Conservation (phyloP, 2,329 filamentous ascomycete genomes). For the Penicillium psychrosexuale region DNA sequence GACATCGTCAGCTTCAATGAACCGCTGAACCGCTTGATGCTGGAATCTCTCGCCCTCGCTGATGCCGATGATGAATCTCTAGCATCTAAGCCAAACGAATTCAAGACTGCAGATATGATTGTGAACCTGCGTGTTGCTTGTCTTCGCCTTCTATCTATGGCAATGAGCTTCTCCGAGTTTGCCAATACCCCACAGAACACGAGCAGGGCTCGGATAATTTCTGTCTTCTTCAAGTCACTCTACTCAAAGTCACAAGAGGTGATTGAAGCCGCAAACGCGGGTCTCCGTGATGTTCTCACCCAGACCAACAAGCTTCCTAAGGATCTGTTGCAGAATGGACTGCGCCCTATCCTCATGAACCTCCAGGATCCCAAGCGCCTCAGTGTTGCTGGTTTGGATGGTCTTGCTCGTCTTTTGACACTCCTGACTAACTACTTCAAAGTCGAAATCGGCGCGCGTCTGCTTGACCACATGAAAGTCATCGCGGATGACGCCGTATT, state of each 20-base stretch:
- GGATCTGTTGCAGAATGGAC: constrained; percentile 87
- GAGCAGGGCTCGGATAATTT: constrained; percentile 68
- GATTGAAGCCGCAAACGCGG: constrained; percentile 88
- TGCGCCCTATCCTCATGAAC: constrained; percentile 93
- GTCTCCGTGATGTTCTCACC: constrained; percentile 79
- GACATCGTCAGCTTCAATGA: constrained; percentile 92
- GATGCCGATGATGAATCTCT: constrained; percentile 93
- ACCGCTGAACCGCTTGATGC: constrained; percentile 79
- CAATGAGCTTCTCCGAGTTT: constrained; percentile 91
- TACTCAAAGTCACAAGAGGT: constrained; percentile 92
- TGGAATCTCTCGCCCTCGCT: constrained; percentile 89
- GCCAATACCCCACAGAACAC: constrained; percentile 68
- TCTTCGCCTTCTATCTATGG: constrained; percentile 86
- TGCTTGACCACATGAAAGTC: constrained; percentile 91
- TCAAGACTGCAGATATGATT: constrained; percentile 92
- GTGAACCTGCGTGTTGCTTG: constrained; percentile 89
- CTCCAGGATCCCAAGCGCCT: constrained; percentile 90
- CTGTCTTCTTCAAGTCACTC: constrained; percentile 95
- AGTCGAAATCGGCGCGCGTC: constrained; percentile 87
- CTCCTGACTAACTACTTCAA: constrained; percentile 98
- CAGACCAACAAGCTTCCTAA: constrained; percentile 92
- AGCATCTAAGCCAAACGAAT: constrained; percentile 88
- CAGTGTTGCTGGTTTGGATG: constrained; percentile 84
- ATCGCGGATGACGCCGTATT: constrained; percentile 77
- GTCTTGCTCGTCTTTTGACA: constrained; percentile 81